A percentile compares a stretch with the other conserved stretches of the same genome.
Conservation (phyloP, 345 rosid species). For the Triadica sebifera region DNA sequence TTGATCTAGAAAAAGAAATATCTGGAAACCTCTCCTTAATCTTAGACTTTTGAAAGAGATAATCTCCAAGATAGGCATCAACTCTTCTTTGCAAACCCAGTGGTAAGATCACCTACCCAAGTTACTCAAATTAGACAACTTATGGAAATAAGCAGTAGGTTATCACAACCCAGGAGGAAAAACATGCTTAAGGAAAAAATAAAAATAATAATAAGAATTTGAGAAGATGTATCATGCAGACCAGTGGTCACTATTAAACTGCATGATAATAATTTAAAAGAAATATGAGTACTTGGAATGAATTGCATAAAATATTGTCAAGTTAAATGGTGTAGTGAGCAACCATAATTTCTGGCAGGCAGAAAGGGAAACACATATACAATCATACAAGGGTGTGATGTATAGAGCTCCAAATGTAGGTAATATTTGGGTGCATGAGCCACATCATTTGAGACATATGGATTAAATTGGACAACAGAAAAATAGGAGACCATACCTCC, state of each 20-base stretch:
- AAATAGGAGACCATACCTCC: constrained; percentile 55
- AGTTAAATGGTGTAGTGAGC: not conserved
- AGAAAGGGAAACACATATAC: not conserved
- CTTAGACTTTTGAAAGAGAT: constrained; percentile 53
- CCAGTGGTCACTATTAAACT: not conserved
- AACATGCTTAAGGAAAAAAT: not conserved
- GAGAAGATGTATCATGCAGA: not conserved
- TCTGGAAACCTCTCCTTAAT: constrained; percentile 37
- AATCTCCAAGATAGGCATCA: constrained; percentile 57
- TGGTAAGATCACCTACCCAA: constrained; percentile 57
- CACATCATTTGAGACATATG: not conserved
- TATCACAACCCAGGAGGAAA: not conserved
- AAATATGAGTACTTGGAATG: not conserved
- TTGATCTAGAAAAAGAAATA: constrained; percentile 56
- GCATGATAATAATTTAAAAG: not conserved
- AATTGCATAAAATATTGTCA: not conserved
- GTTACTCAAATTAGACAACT: not conserved
- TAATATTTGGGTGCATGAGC: not conserved
- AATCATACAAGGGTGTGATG: too few species aligned
- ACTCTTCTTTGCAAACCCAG: constrained; percentile 58
- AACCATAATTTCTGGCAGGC: not conserved
- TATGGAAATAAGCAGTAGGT: not conserved
- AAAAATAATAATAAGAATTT: not conserved
- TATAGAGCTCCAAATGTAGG: not conserved
- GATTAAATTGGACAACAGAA: not conserved